A percentile compares a stretch with the other conserved stretches of the same genome.
phyloP scores from a whole-genome alignment of 2,329 filamentous ascomycete genomes.

The Botrytis porri region DNA sequence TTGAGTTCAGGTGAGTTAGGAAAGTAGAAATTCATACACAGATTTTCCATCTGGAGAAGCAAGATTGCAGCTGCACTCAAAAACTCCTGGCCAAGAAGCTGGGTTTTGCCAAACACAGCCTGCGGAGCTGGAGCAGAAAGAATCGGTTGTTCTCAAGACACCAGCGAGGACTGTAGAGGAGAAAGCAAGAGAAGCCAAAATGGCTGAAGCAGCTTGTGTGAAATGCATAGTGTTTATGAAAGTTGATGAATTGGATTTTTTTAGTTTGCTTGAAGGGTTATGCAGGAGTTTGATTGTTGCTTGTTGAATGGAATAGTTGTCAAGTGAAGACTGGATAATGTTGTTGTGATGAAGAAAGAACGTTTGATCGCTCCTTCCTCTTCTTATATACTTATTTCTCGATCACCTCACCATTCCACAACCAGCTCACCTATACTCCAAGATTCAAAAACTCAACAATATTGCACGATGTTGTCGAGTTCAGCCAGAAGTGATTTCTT shows the following conservation, averaged over 20 bases:
- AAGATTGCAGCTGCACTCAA: constrained; percentile 14
- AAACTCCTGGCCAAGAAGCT: constrained; percentile 1
- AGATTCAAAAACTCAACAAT: neutral
- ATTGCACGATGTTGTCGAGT: neutral
- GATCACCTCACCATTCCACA: neutral
- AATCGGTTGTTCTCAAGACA: neutral
- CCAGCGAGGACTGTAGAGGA: constrained; percentile 5
- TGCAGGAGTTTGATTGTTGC: neutral
- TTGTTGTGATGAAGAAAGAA: constrained; percentile 11
- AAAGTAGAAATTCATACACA: neutral
- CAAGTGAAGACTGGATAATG: neutral
- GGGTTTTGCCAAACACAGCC: constrained; percentile 8
- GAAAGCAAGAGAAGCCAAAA: constrained; percentile 12
- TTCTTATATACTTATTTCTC: constrained; percentile 9
- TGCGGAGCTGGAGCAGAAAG: neutral
- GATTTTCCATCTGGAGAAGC: neutral
- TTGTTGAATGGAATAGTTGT: neutral
- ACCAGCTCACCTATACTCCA: neutral
- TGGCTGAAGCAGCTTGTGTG: constrained; percentile 3
- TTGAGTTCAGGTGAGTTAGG: neutral
- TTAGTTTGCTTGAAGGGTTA: neutral
- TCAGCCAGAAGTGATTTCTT: neutral
- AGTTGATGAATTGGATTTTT: neutral
- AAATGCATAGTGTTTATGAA: constrained; percentile 10
- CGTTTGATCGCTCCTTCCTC: neutral